Percentiles rank a stretch among this genome's conserved stretches.
Conservation (phyloP, 441 rosid genomes). For the Populus trichocarpa region DNA sequence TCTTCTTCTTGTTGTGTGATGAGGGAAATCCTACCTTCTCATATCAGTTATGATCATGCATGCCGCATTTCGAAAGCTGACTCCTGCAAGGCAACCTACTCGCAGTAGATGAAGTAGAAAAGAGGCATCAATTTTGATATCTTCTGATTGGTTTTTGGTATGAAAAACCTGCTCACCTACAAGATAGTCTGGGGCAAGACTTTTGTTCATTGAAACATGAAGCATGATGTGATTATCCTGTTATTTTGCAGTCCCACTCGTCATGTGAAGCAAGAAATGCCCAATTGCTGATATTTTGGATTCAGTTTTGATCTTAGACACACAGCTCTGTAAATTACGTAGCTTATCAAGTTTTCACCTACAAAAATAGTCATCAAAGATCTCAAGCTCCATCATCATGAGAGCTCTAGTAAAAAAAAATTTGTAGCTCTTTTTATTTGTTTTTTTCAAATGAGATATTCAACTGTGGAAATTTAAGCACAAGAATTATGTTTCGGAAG, state of each 20-base stretch:
- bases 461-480: neutral
- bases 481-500: neutral
- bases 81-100: constrained; percentile 51
- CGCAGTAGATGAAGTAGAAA: constrained; percentile 32
- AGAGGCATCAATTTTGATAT: neutral
- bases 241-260: neutral
- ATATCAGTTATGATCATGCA: constrained; percentile 63
- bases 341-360: neutral
- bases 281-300: neutral
- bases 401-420: too few relatives aligned
- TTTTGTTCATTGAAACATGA: neutral
- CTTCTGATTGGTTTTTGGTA: neutral
- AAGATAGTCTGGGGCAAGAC: neutral
- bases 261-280: neutral
- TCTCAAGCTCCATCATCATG: too few relatives aligned
- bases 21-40: neutral
- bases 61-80: constrained; percentile 77
- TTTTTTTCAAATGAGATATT: too few relatives aligned
- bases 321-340: neutral
- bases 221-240: neutral
- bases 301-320: neutral
- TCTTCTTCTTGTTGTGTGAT: neutral
- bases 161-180: neutral
- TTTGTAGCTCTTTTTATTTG: too few relatives aligned
- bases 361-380: too few relatives aligned